A percentile compares a stretch with the other conserved stretches of the same genome.
These are phyloP conservation scores for Pichia inconspicua DNA, from an alignment of 1,139 yeast genomes.

Conservation along the genomic window DNA sequence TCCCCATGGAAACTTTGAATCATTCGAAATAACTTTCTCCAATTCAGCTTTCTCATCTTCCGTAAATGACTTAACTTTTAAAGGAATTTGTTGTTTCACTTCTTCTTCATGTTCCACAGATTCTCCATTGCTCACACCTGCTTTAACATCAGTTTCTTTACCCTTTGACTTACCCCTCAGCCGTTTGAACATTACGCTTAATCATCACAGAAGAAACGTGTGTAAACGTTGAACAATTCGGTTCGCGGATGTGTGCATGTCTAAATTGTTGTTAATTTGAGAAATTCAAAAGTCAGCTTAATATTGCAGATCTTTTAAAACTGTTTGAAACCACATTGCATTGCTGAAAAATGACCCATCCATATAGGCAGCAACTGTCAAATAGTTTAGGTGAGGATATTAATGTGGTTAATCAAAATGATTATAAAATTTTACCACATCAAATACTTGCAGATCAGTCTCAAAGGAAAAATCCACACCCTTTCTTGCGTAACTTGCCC, in stretches of 20 bases:
- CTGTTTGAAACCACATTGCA: background rate
- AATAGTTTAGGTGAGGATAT: background rate
- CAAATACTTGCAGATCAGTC: conserved; percentile 9
- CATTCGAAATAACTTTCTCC: conserved; percentile 5
- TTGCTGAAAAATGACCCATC: conserved; percentile 10
- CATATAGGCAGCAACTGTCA: conserved; percentile 11
- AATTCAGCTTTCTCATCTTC: background rate
- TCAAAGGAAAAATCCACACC: conserved; percentile 10
- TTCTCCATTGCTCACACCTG: background rate
- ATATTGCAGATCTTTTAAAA: too few species aligned
- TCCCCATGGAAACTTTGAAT: conserved; percentile 37
- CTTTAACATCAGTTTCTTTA: background rate
- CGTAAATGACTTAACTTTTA: conserved; percentile 3
- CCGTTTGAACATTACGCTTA: background rate
- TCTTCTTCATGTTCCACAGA: background rate
- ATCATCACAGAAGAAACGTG: background rate
- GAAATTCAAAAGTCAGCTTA: too few species aligned
- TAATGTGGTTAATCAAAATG: background rate
- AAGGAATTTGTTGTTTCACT: background rate
- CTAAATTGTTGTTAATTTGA: too few species aligned
- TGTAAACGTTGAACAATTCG: too few species aligned
- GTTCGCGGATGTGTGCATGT: too few species aligned
- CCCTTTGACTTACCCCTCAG: background rate
- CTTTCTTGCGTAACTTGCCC: conserved; percentile 14
- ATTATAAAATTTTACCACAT: conserved; percentile 8